Base-by-base conservation (phyloP, 139 green algal species). In the Asterochloris erici region DNA sequence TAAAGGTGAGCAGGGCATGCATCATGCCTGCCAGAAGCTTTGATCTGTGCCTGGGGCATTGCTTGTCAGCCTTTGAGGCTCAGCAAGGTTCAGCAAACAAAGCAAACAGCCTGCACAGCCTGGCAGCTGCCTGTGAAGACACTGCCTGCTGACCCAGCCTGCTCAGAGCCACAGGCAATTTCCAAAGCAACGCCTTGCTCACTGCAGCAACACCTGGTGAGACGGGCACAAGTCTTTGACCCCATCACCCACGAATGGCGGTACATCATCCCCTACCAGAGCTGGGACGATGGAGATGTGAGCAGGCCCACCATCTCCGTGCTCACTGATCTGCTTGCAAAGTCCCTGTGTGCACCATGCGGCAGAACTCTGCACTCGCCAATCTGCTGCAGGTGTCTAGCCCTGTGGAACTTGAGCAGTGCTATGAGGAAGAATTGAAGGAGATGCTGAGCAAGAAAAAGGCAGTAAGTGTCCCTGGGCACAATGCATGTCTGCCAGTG, bases 231-330 rank as follows among this genome's bases (percentile, higher is more conserved):
- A 13, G 60, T 80, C 14, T 80, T 70, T 80, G 76, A 80, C 23
- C n/a, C 76, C n/a, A 28, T 54, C 21, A 70, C 76, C 23, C 76
- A 62, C 47, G 60, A 70, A 10, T 80, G 76, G 76, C 27, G 47
- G n/a, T 29, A 54, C 10, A 38, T 80, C 76, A 80, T 62, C 21
- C 76, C 76, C 23, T 28, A 54, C 6, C 76, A 80, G 60, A 62
- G 68, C 21, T 80, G 76, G 76, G 61, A 80, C n/a, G 76, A 80
- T 38, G 76, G 76, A 14, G 76, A 80, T 61, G 76, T 80, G 66
- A 61, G 47, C 74, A 47, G 21, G n/a, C 28, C 38, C 11, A 38
- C 0, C 24, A 16, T 75, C 69, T 75, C 38, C 10, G 16, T 13
- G 10, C 19, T 24, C 21, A 26, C 10, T 2, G 4, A 71, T 26